These are phyloP conservation scores for Skeletonema grethae DNA, from an alignment of 108 stramenopile species.

Conservation along the genomic window DNA sequence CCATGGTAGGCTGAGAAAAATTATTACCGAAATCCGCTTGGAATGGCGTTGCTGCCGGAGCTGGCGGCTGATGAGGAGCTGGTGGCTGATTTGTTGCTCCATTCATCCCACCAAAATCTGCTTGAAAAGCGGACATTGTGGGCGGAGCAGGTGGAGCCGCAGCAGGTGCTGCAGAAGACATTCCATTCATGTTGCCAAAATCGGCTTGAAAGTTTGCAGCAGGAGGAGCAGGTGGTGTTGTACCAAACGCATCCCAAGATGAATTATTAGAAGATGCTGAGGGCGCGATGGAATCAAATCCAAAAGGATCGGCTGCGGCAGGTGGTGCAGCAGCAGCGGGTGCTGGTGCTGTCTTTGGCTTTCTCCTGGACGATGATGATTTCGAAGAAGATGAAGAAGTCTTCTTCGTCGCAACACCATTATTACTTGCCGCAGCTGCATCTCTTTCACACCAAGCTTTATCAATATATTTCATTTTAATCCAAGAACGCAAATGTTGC, in stretches of 20 bases:
- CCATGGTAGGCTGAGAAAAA: constrained; percentile 17
- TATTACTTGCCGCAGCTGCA: constrained; percentile 31
- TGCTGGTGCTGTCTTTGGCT: background rate
- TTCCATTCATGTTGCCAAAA: constrained; percentile 23
- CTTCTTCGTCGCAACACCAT: constrained; percentile 23
- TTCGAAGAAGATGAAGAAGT: background rate
- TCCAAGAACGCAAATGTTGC: constrained; percentile 69
- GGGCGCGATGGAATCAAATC: constrained; percentile 47
- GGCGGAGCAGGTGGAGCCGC: background rate
- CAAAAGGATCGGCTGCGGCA: constrained; percentile 52
- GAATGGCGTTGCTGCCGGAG: constrained; percentile 24
- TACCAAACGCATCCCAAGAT: constrained; percentile 78
- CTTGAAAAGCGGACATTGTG: constrained; percentile 1
- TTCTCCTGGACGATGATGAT: constrained; percentile 13
- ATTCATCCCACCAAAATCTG: constrained; percentile 12
- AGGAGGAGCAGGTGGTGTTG: constrained; percentile 9
- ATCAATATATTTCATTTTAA: constrained; percentile 73
- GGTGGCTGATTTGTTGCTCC: background rate
- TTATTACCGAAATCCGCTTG: constrained; percentile 32
- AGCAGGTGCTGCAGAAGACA: background rate
- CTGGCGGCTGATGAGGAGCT: constrained; percentile 11
- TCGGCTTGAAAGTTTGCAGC: constrained; percentile 39
- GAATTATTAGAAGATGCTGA: constrained; percentile 19
- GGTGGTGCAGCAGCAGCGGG: constrained; percentile 21
- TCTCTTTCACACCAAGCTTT: constrained; percentile 57